A percentile compares a stretch with the other conserved stretches of the same genome.
These are phyloP conservation scores for Arctostaphylos glauca DNA, from an alignment of 148 eudicot genomes.

Conservation along the genomic window DNA sequence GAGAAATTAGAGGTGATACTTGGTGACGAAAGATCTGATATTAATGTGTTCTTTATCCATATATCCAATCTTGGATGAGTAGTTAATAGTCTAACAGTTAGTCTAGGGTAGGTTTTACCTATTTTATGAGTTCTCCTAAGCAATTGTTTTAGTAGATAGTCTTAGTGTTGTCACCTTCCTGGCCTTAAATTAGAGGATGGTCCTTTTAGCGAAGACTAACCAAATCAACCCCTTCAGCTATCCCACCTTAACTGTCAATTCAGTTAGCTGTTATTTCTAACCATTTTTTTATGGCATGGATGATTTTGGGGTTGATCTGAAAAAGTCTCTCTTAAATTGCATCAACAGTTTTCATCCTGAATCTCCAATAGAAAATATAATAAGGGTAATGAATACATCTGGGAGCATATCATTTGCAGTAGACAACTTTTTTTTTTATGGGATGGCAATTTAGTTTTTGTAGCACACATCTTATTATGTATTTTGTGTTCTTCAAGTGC, in stretches of 20 bases:
- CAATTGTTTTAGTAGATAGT: neutral
- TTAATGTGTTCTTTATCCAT: neutral
- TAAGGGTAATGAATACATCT: neutral
- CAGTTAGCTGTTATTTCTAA: neutral
- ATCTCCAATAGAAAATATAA: neutral
- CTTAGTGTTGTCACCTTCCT: neutral
- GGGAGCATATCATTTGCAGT: neutral
- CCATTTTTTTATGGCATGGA: neutral
- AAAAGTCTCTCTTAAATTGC: neutral
- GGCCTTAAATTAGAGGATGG: neutral
- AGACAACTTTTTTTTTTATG: too few relatives aligned
- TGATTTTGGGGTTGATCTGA: neutral
- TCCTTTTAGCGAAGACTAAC: neutral
- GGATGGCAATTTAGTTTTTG: neutral
- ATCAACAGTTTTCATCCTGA: neutral
- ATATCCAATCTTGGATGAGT: neutral
- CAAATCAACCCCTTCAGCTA: neutral
- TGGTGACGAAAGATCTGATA: neutral
- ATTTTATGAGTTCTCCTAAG: neutral
- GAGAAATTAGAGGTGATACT: slow-evolving; percentile 81
- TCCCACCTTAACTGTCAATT: neutral
- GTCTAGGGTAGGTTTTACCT: neutral
- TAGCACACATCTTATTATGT: neutral
- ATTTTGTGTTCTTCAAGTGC: neutral
- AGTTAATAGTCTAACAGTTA: neutral